Conservation (phyloP, 2,329 filamentous ascomycete genomes). For the Xylariomycetidae sp. region DNA sequence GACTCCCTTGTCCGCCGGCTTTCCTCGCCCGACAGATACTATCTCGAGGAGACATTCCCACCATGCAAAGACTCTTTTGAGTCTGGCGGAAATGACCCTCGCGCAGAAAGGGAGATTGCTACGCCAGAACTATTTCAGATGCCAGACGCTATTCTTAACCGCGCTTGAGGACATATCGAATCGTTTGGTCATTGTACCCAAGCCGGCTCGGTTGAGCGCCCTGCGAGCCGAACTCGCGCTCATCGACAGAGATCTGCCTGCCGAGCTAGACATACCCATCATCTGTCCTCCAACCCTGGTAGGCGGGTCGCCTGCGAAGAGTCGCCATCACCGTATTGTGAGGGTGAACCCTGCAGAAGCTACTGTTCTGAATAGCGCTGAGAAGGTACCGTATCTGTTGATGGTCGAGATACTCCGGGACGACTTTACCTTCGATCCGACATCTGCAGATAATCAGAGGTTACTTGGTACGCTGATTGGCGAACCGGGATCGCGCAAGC, state of each 20-base stretch:
- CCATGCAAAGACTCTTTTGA: constrained; percentile 51
- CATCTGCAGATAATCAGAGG: constrained; percentile 66
- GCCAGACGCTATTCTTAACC: constrained; percentile 73
- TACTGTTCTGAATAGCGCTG: constrained; percentile 80
- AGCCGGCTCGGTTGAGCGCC: constrained; percentile 75
- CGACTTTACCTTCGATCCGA: constrained; percentile 78
- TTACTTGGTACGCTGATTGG: constrained; percentile 55
- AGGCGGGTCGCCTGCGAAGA: constrained; percentile 68
- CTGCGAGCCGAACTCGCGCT: constrained; percentile 75
- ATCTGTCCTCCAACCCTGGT: constrained; percentile 73
- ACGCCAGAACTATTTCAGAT: constrained; percentile 78
- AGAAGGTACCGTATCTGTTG: constrained; percentile 78
- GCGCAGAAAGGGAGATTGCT: constrained; percentile 68
- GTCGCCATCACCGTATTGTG: constrained; percentile 77
- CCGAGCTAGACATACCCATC: constrained; percentile 78
- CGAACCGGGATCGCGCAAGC: constrained; percentile 52
- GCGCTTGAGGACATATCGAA: constrained; percentile 82
- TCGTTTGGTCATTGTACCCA: constrained; percentile 76
- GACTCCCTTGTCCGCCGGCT: constrained; percentile 54
- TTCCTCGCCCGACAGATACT: constrained; percentile 43
- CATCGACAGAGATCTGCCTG: constrained; percentile 74
- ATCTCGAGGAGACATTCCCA: constrained; percentile 58
- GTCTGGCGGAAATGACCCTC: constrained; percentile 56
- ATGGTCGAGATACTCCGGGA: constrained; percentile 81
- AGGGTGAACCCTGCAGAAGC: constrained; percentile 79